These are phyloP conservation scores for Dendrobium huoshanense DNA, from an alignment of 106 monocot species.

Conservation along the genomic window DNA sequence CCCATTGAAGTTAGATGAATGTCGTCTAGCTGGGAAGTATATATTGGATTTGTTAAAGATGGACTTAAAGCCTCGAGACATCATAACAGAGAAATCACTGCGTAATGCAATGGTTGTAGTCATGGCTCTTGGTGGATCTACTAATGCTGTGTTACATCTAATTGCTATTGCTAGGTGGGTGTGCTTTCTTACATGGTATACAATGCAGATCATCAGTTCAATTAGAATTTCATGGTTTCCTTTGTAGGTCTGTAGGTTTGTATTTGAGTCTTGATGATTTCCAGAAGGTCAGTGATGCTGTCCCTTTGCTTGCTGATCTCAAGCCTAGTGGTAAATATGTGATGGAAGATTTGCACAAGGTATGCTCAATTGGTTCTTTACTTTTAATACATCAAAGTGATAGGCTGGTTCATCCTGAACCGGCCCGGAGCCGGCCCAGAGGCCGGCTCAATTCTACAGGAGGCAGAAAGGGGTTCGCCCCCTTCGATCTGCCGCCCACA, in stretches of 20 bases:
- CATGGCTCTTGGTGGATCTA: constrained; percentile 99
- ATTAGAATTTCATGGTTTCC: not conserved
- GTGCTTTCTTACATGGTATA: not conserved
- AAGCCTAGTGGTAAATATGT: constrained; percentile 99
- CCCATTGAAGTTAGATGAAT: constrained; percentile 86
- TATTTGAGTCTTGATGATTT: constrained; percentile 91
- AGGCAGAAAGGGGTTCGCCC: too few species aligned
- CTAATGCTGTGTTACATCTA: constrained; percentile 96
- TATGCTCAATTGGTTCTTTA: constrained; percentile 1
- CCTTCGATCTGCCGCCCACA: too few species aligned
- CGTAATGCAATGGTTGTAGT: constrained; percentile 92
- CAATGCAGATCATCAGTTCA: not conserved
- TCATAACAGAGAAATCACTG: constrained; percentile 88
- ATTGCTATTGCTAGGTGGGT: constrained; percentile 93
- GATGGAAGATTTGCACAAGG: constrained; percentile 99
- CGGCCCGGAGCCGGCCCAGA: too few species aligned
- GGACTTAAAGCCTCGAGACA: constrained; percentile 94
- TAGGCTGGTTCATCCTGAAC: too few species aligned
- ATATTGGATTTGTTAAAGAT: constrained; percentile 78
- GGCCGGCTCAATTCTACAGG: too few species aligned
- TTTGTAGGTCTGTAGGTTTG: constrained; percentile 85
- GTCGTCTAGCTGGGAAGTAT: constrained; percentile 85
- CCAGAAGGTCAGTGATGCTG: constrained; percentile 84
- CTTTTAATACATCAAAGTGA: too few species aligned
- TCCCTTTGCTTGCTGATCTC: constrained; percentile 95